These are phyloP conservation scores for Spathaspora gorwiae DNA, from an alignment of 805 yeast genomes.

Conservation along the genomic window DNA sequence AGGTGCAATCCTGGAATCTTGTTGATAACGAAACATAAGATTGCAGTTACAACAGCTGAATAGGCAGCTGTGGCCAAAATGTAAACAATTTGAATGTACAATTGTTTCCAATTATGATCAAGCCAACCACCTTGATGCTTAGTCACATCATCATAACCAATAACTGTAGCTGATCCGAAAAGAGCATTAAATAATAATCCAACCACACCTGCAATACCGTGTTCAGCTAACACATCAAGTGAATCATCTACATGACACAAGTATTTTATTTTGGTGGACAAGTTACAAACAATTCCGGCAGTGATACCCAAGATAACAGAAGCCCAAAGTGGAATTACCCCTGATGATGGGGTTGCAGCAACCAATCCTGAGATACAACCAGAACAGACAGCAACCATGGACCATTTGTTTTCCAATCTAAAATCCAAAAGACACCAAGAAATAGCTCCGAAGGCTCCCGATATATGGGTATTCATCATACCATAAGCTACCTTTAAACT, in stretches of 20 bases:
- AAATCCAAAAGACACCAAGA: slow-evolving; percentile 90
- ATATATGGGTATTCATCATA: slow-evolving; percentile 83
- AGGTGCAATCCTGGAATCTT: slow-evolving; percentile 77
- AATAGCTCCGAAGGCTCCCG: slow-evolving; percentile 87
- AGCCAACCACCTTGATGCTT: slow-evolving; percentile 91
- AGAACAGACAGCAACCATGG: slow-evolving; percentile 91
- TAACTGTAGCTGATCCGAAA: slow-evolving; percentile 81
- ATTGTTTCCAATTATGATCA: slow-evolving; percentile 82
- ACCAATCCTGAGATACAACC: slow-evolving; percentile 94
- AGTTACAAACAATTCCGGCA: slow-evolving; percentile 82
- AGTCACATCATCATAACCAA: slow-evolving; percentile 85
- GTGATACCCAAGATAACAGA: slow-evolving; percentile 79
- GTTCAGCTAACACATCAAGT: slow-evolving; percentile 95
- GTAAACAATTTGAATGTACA: slow-evolving; percentile 86
- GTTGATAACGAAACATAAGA: slow-evolving; percentile 70
- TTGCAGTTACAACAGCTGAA: slow-evolving; percentile 67
- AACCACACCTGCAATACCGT: slow-evolving; percentile 91
- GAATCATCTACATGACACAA: slow-evolving; percentile 83
- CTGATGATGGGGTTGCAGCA: slow-evolving; percentile 95
- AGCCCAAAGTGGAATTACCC: slow-evolving; percentile 87
- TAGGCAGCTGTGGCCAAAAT: slow-evolving; percentile 72
- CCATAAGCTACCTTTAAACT: slow-evolving; percentile 82
- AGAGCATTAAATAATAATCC: slow-evolving; percentile 87
- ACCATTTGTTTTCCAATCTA: slow-evolving; percentile 85
- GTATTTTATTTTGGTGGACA: slow-evolving; percentile 82